A percentile compares a stretch with the other conserved stretches of the same genome.
phyloP scores from a whole-genome alignment of 1,139 yeast species.

The Wickerhamomyces sp. region DNA sequence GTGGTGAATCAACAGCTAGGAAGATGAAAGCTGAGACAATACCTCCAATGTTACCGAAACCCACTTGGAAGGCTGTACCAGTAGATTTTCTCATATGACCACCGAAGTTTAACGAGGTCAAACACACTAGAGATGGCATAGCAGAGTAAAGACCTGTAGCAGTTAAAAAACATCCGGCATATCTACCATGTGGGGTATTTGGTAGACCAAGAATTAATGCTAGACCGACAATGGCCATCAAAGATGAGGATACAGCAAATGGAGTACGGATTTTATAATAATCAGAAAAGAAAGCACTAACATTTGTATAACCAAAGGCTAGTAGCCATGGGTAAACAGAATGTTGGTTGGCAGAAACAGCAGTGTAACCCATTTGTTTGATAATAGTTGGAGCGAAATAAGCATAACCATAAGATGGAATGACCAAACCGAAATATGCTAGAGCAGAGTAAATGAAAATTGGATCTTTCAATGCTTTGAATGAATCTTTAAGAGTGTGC shows the following conservation, averaged over 20 bases:
- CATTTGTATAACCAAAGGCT: slow-evolving; percentile 38
- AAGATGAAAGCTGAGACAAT: slow-evolving; percentile 59
- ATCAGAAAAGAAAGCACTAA: slow-evolving; percentile 39
- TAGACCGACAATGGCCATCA: slow-evolving; percentile 38
- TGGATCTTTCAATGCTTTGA: slow-evolving; percentile 46
- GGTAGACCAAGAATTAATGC: slow-evolving; percentile 40
- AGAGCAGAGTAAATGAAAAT: slow-evolving; percentile 44
- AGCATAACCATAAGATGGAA: slow-evolving; percentile 44
- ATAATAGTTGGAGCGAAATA: slow-evolving; percentile 47
- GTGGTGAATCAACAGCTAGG: slow-evolving; percentile 29
- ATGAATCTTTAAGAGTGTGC: slow-evolving; percentile 27
- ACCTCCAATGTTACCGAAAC: slow-evolving; percentile 83
- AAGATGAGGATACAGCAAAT: slow-evolving; percentile 31
- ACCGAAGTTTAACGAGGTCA: slow-evolving; percentile 55
- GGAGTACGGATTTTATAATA: slow-evolving; percentile 31
- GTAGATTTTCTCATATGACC: slow-evolving; percentile 70
- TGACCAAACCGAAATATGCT: slow-evolving; percentile 46
- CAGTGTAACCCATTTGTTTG: slow-evolving; percentile 40
- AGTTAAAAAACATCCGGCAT: slow-evolving; percentile 67
- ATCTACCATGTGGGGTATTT: slow-evolving; percentile 38
- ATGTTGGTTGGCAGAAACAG: slow-evolving; percentile 42
- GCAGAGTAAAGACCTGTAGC: slow-evolving; percentile 66
- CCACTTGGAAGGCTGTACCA: slow-evolving; percentile 74
- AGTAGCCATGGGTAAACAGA: slow-evolving; percentile 47
- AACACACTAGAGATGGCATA: slow-evolving; percentile 74